Evolutionary conservation across 2,329 filamentous ascomycete genomes (phyloP), one percentile per base, ranked within the genome.

Genomic region (Trichoderma pleuroti): DNA sequence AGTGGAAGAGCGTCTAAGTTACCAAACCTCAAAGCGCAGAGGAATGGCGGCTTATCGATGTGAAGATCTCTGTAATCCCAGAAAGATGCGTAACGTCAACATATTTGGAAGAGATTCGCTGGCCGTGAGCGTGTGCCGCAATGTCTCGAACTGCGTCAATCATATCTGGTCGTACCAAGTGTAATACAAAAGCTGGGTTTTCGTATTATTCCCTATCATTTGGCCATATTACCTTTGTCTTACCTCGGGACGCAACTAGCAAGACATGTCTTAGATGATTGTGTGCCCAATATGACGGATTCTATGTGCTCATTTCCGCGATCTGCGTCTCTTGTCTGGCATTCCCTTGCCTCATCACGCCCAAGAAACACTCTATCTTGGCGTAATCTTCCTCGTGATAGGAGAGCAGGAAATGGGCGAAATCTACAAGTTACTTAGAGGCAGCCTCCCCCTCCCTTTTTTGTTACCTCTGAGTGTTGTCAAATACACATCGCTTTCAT

Each of bases 11-110:
- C 4, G 18, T 0, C 39, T n/a, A 0, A 10, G 4, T 0, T 42
- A 42, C 1, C 10, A 0, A 2, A 1, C 4, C 16, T 42, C 39
- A 42, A 10, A 42, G 4, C 16, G 0, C 39, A 3, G 3, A 42
- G 0, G 39, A 3, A 1, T 16, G n/a, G 16, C 8, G 1, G 4
- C 18, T 4, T 2, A 2, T 42, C 4, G 39, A 42, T 42, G 8
- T 42, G 39, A 42, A 2, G 4, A n/a, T 42, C 8, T 1, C 1
- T 1, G 1, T 4, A 42, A n/a, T 10, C 16, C 3, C 8, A 10
- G 16, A n/a, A 42, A 10, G 39, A 42, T 42, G 39, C 3, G 39
- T 1, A 42, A 42, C 16, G 16, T n/a, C 18, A 10, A 42, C 16
- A 42, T 42, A 16, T 42, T 42, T n/a, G 39, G 36, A 42, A 42